A percentile compares a stretch with the other conserved stretches of the same genome.
Conservation (phyloP, 345 rosid genomes). For the Adansonia digitata region DNA sequence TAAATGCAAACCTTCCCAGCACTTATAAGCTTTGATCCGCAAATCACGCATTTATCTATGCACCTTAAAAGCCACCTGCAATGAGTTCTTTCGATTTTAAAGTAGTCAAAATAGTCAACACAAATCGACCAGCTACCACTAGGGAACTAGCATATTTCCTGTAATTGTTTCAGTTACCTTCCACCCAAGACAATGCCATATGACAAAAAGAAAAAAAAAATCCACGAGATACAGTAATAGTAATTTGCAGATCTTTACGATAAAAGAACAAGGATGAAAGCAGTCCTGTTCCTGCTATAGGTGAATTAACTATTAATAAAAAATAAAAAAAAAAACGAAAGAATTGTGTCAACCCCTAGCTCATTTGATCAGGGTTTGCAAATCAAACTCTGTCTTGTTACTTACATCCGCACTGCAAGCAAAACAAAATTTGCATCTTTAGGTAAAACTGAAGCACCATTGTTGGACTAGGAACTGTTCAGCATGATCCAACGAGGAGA, state of each 20-base stretch:
- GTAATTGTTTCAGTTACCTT: not conserved
- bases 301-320: not conserved
- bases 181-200: not conserved
- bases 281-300: not conserved
- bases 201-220: too few species aligned
- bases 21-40: too few species aligned
- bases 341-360: not conserved
- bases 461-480: conserved; percentile 10
- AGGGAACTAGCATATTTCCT: too few species aligned
- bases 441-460: conserved; percentile 6
- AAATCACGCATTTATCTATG: too few species aligned
- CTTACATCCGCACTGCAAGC: not conserved
- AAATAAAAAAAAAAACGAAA: conserved; percentile 13
- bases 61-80: too few species aligned
- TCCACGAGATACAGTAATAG: not conserved
- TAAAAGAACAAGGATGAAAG: not conserved
- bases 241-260: not conserved
- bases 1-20: too few species aligned
- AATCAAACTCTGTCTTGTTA: conserved; percentile 9
- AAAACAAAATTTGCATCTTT: not conserved
- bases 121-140: too few species aligned
- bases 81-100: too few species aligned
- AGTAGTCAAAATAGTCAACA: too few species aligned
- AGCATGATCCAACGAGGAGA: conserved; percentile 20
- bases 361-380: not conserved